A percentile compares a stretch with the other conserved stretches of the same genome.
Conservation (phyloP, 805 yeast species). For the Starmerella tilneyi region DNA sequence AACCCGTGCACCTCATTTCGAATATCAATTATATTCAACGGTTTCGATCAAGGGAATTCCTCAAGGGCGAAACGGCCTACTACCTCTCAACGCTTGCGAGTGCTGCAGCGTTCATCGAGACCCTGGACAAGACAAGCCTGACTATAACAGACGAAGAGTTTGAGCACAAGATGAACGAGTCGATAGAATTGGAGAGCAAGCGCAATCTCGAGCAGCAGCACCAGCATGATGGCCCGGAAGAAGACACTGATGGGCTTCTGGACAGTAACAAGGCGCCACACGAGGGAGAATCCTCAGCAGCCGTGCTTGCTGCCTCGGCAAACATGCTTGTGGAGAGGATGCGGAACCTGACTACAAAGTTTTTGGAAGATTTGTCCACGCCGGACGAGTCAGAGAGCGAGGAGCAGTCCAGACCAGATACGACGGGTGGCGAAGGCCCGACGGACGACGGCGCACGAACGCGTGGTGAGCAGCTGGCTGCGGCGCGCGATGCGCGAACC, state of each 20-base stretch:
- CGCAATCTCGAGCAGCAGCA: slow-evolving; percentile 24
- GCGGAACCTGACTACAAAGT: slow-evolving; percentile 30
- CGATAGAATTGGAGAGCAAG: slow-evolving; percentile 35
- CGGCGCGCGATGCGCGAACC: slow-evolving; percentile 11
- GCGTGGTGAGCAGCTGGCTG: neutral
- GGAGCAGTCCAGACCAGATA: too few species aligned
- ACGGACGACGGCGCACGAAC: slow-evolving; percentile 9
- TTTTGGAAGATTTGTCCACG: slow-evolving; percentile 28
- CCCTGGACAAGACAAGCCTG: slow-evolving; percentile 46
- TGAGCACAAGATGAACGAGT: slow-evolving; percentile 35
- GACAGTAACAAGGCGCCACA: neutral
- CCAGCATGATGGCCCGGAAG: neutral
- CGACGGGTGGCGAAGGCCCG: neutral
- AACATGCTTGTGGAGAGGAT: slow-evolving; percentile 44
- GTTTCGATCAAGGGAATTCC: slow-evolving; percentile 63
- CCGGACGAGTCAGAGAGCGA: slow-evolving; percentile 6
- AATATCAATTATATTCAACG: slow-evolving; percentile 78
- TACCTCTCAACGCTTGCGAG: slow-evolving; percentile 84
- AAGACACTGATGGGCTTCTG: slow-evolving; percentile 8
- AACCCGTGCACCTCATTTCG: slow-evolving; percentile 55
- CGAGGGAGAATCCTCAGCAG: slow-evolving; percentile 25
- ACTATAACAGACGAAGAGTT: slow-evolving; percentile 54
- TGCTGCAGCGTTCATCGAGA: slow-evolving; percentile 69
- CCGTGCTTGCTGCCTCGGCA: slow-evolving; percentile 36
- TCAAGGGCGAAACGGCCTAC: slow-evolving; percentile 82